Evolutionary conservation across 2,329 filamentous ascomycete species (phyloP).

Genomic region (Sarocladium kiliense): DNA sequence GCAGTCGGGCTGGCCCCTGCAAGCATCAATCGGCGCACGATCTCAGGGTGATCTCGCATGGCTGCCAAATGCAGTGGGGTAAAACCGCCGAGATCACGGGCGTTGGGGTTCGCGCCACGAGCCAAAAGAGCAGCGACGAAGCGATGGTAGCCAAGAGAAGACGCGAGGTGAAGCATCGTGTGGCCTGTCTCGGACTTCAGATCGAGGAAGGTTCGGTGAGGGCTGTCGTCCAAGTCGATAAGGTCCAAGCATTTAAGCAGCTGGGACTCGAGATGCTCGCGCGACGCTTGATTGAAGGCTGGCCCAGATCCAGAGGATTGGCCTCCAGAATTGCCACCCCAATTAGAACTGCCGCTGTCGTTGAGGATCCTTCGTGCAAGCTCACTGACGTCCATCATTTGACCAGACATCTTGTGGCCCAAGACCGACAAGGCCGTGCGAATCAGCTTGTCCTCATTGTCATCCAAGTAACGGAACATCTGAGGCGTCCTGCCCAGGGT

Average conservation of each 20-base stretch:
- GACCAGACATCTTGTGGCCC: slow-evolving; percentile 59
- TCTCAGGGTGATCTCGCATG: slow-evolving; percentile 68
- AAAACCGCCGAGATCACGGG: slow-evolving; percentile 73
- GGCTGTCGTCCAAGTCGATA: slow-evolving; percentile 71
- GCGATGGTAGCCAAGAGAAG: slow-evolving; percentile 66
- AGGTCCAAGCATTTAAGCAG: slow-evolving; percentile 72
- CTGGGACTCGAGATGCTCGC: slow-evolving; percentile 57
- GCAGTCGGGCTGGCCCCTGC: slow-evolving; percentile 68
- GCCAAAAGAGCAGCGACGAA: slow-evolving; percentile 74
- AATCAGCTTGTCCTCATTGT: slow-evolving; percentile 64
- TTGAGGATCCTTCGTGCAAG: slow-evolving; percentile 57
- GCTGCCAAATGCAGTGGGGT: slow-evolving; percentile 79
- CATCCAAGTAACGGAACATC: slow-evolving; percentile 69
- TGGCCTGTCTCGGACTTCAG: slow-evolving; percentile 62
- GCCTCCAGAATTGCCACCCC: slow-evolving; percentile 38
- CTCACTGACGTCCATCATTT: slow-evolving; percentile 55
- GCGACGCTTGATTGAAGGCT: slow-evolving; percentile 37
- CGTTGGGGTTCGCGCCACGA: slow-evolving; percentile 70
- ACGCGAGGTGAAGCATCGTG: slow-evolving; percentile 76
- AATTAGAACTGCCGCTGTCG: slow-evolving; percentile 35
- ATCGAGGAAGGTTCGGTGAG: slow-evolving; percentile 63
- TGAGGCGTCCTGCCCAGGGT: slow-evolving; percentile 32
- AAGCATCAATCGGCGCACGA: slow-evolving; percentile 69
- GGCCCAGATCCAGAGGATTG: slow-evolving; percentile 38
- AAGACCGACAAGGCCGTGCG: slow-evolving; percentile 62